Base-by-base conservation (phyloP, 306 rosid genomes). In the Fragaria nilgerrensis region DNA sequence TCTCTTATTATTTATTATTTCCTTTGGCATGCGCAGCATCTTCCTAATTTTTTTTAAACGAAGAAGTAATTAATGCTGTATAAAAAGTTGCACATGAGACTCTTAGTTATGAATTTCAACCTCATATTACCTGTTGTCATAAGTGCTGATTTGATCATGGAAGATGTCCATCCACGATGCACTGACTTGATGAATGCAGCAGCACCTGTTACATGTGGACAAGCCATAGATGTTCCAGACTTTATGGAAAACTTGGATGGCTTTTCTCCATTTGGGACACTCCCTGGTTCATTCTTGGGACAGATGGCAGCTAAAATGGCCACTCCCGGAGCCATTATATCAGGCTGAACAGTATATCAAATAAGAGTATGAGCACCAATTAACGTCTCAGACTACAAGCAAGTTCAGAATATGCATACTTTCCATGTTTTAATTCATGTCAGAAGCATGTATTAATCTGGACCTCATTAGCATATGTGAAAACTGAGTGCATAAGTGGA, bases 151-250 rank as follows among this genome's bases (percentile, higher is more conserved):
- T 88, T 92, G 86, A 92, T 82, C 89, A 89, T 89, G 58, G 98
- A 92, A 83, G 97, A 86, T 75, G 85, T 85, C 98, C 98, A 95
- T 47, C 75, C 77, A 70, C 9, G 70, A 71, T 82, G 90, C 2
- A 85, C 79, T 65, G 96, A 89, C 80, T 88, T 92, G 72, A 95
- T 65, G 78, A 95, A 88, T 74, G 97, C 94, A 77, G 91, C 96
- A 56, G 96, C 96, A 6, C 98, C 97, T 9, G 98, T 79, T 27
- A 92, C 97, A 67, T 95, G 98, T 22, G 98, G 98, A 81, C 98
- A 95, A 36, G 98, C 91, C 98, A 95, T 95, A 13, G 98, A 95
- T 36, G 98, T 95, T 22, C 98, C 97, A 2, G 98, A 92, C 79
- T 29, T 90, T 73, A 92, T 70, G 56, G 79, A 84, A 87, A 85